phyloP scores from a whole-genome alignment of 2,329 filamentous ascomycete genomes.

The Fusarium sp. region DNA sequence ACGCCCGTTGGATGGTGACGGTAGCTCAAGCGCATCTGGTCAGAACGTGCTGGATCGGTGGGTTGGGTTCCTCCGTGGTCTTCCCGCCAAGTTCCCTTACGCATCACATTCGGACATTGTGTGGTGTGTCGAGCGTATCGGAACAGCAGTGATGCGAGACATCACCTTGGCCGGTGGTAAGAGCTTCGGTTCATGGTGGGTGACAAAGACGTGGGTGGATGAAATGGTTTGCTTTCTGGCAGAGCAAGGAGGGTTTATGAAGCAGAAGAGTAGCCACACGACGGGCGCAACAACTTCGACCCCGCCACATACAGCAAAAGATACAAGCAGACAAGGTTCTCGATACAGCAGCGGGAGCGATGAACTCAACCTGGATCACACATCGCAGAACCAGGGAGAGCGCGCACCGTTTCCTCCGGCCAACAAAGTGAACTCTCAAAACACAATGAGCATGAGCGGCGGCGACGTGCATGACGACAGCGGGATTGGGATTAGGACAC shows the following conservation, averaged over 20 bases:
- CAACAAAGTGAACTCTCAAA: constrained; percentile 56
- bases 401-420: constrained; percentile 63
- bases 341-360: constrained; percentile 60
- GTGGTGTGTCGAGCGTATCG: constrained; percentile 79
- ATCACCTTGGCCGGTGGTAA: constrained; percentile 81
- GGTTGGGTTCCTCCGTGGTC: constrained; percentile 75
- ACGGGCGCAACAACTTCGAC: constrained; percentile 40
- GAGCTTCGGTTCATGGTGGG: constrained; percentile 93
- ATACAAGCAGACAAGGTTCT: constrained; percentile 50
- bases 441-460: constrained; percentile 51
- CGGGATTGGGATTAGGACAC: constrained; percentile 76
- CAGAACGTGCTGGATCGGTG: constrained; percentile 82
- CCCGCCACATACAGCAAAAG: constrained; percentile 52
- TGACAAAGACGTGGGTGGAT: constrained; percentile 94
- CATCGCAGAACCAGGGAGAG: constrained; percentile 60
- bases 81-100: constrained; percentile 78
- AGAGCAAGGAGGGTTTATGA: constrained; percentile 89
- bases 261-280: constrained; percentile 59
- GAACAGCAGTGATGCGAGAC: constrained; percentile 82
- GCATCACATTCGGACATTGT: constrained; percentile 78
- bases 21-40: constrained; percentile 50
- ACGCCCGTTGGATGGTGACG: constrained; percentile 49
- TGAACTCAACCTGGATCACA: constrained; percentile 57
- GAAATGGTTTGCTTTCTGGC: constrained; percentile 93
- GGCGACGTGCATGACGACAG: constrained; percentile 73